Conservation (phyloP, 129 eudicot genomes). For the Silybum marianum region DNA sequence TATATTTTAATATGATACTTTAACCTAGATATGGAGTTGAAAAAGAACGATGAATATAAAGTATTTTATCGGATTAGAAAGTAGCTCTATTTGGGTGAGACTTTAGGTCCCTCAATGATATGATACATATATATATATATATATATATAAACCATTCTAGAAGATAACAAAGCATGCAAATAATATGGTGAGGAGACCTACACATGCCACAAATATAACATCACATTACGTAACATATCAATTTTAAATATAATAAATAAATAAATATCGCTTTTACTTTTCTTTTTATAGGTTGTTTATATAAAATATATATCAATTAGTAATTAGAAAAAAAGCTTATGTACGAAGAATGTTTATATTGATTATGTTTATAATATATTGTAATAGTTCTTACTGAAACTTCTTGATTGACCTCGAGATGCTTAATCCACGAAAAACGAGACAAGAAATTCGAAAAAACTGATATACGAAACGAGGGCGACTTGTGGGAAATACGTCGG, state of each 20-base stretch:
- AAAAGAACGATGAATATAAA: not conserved
- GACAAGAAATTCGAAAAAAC: too few species aligned
- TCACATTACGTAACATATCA: not conserved
- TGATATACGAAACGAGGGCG: too few species aligned
- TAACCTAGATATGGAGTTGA: not conserved
- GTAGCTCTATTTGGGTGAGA: not conserved
- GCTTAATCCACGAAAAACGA: too few species aligned
- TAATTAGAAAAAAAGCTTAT: not conserved
- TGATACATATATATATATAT: too few species aligned
- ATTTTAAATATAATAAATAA: too few species aligned
- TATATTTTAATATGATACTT: too few species aligned
- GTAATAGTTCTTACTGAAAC: too few species aligned
- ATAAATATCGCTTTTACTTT: too few species aligned
- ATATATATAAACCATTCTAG: not conserved
- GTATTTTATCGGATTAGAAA: not conserved
- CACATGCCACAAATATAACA: conserved; percentile 5
- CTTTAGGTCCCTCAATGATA: not conserved
- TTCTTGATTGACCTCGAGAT: too few species aligned
- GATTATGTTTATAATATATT: too few species aligned
- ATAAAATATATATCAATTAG: not conserved
- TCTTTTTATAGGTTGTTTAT: too few species aligned
- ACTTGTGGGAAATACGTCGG: too few species aligned
- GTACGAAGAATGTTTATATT: not conserved
- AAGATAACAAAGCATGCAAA: conserved; percentile 24
- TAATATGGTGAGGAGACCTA: conserved; percentile 8